Percentiles rank a stretch among this genome's conserved stretches.
phyloP scores from a whole-genome alignment of 2,329 filamentous ascomycete species.

The Myriosclerotinia scirpicola region DNA sequence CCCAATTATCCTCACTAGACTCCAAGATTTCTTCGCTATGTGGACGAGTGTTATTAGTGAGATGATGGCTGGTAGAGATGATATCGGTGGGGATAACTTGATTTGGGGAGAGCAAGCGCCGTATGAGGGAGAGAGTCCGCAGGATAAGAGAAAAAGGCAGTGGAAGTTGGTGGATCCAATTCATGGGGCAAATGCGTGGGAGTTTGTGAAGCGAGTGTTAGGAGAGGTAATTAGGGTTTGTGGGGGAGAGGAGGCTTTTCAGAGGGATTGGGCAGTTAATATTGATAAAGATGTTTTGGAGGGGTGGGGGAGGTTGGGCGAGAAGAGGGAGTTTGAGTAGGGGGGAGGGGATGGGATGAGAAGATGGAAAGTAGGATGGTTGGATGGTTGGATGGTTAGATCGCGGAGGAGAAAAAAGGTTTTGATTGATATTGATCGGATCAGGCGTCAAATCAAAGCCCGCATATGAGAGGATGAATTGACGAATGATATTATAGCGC shows the following conservation, averaged over 20 bases:
- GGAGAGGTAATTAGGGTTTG: conserved; percentile 56
- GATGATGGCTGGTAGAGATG: conserved; percentile 59
- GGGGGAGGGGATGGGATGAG: not conserved
- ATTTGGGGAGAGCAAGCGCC: conserved; percentile 48
- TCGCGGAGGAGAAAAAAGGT: not conserved
- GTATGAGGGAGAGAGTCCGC: conserved; percentile 57
- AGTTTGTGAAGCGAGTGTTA: conserved; percentile 64
- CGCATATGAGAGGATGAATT: too few species aligned
- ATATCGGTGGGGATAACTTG: conserved; percentile 51
- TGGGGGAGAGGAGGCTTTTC: conserved; percentile 66
- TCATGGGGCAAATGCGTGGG: conserved; percentile 62
- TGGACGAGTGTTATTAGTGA: conserved; percentile 72
- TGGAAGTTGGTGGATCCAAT: conserved; percentile 63
- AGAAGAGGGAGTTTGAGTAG: conserved; percentile 19
- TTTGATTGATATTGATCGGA: not conserved
- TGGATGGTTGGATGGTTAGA: not conserved
- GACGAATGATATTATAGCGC: too few species aligned
- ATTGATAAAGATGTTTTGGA: conserved; percentile 71
- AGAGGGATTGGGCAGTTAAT: conserved; percentile 67
- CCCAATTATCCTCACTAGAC: conserved; percentile 55
- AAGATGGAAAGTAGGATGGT: not conserved
- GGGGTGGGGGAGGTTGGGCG: conserved; percentile 54
- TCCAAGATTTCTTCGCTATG: conserved; percentile 73
- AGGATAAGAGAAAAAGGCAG: conserved; percentile 53
- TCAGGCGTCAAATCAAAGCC: not conserved